phyloP scores from a whole-genome alignment of 2,329 filamentous ascomycete genomes.

The Podosphaera leucotricha region DNA sequence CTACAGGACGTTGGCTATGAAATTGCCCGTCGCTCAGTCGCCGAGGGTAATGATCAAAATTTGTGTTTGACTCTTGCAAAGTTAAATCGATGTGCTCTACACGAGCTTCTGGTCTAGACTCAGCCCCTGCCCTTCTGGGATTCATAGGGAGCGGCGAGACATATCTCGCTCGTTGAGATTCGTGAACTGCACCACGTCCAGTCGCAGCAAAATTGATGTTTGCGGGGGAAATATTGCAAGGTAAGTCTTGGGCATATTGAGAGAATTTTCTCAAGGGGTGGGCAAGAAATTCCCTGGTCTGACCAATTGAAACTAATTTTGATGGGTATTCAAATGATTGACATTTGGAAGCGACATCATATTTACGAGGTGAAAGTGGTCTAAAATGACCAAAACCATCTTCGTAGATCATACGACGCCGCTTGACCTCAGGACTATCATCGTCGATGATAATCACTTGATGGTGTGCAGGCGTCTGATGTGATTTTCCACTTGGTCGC shows the following conservation, averaged over 20 bases:
- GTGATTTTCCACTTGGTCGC: conserved; percentile 6
- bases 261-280: conserved; percentile 4
- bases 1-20: neutral
- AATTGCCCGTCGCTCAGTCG: neutral
- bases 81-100: conserved; percentile 1
- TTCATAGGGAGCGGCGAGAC: conserved; percentile 5
- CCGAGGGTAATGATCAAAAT: neutral
- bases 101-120: neutral
- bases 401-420: conserved; percentile 12
- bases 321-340: conserved; percentile 10
- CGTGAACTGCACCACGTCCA: conserved; percentile 11
- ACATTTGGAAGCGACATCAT: conserved; percentile 5
- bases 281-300: conserved; percentile 5
- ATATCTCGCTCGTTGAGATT: conserved; percentile 7
- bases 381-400: conserved; percentile 11
- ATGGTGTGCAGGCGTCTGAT: conserved; percentile 8
- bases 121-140: conserved; percentile 5
- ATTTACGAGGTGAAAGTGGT: conserved; percentile 9
- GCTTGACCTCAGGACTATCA: conserved; percentile 13
- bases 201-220: conserved; percentile 6
- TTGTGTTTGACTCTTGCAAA: neutral
- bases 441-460: conserved; percentile 14
- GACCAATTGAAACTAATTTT: conserved; percentile 7
- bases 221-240: conserved; percentile 4
- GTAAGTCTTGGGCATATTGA: conserved; percentile 12